Base-by-base conservation (phyloP, 306 rosid genomes). In the Acmispon strigosus region DNA sequence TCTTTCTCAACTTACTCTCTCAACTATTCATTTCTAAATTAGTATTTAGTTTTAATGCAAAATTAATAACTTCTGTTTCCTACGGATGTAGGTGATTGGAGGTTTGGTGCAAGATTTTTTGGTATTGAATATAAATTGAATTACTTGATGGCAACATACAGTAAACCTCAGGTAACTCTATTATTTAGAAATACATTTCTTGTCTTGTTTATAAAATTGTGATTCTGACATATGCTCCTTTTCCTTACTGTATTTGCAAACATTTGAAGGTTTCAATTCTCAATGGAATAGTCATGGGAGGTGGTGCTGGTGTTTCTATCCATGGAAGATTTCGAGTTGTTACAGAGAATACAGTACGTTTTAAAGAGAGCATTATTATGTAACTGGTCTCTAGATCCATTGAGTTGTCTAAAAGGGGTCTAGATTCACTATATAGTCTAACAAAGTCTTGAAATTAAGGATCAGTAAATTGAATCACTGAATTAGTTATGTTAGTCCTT, bases 221-320 rank as follows among this genome's bases (percentile, higher is more conserved):
- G 49, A 53, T 50, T 57, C 67, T 59, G 41, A 62, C 55, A 16
- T 44, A 4, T 20, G 1, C 27, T 13, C 6, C 5, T 56, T 57
- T 61, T 73, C 69, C 78, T 44, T 79, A 67, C 41, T 64, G 45
- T 48, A 34, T 66, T 15, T 64, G 47, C 39, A 75, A 75, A 79
- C 69, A 45, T 71, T 74, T 81, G 61, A 61, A 94, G 98, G 94
- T 94, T 84, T 94, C 98, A 70, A 82, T 94, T 69, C 94, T 90
- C 59, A 68, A 94, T 65, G 98, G 98, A 73, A 87, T 89, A 52
- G 97, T 94, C 64, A 90, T 94, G 97, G 98, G 98, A 73, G 98
- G 98, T 83, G 97, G 98, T 14, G 96, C 97, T 20, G 97, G 98
- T 44, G 90, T 72, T 81, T 90, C 98, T 60, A 75, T 94, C 19